Conservation (phyloP, 257 asterid species). For the Primulina tabacum region DNA sequence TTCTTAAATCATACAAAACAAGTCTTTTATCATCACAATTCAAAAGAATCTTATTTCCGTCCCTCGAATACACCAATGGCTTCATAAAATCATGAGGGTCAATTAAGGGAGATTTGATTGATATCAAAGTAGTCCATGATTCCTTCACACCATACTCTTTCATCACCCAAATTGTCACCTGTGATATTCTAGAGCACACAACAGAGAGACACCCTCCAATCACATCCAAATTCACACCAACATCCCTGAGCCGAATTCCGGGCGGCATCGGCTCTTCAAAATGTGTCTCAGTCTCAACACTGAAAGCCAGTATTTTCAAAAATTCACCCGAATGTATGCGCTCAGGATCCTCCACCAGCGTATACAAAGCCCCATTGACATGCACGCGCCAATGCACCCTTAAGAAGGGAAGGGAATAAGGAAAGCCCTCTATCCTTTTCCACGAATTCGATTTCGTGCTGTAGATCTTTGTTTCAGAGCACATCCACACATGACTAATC, state of each 20-base stretch:
- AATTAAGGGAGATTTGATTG: slow-evolving; percentile 10
- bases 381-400: slow-evolving; percentile 8
- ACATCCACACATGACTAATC: slow-evolving; percentile 31
- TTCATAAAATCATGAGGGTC: slow-evolving; percentile 16
- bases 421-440: slow-evolving; percentile 37
- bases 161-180: slow-evolving; percentile 37
- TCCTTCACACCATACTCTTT: slow-evolving; percentile 13
- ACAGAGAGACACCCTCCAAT: slow-evolving; percentile 33
- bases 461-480: slow-evolving; percentile 37
- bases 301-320: slow-evolving; percentile 25
- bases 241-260: neutral
- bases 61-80: slow-evolving; percentile 39
- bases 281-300: slow-evolving; percentile 28
- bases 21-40: slow-evolving; percentile 32
- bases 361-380: slow-evolving; percentile 34
- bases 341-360: slow-evolving; percentile 9
- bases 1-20: slow-evolving; percentile 37
- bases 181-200: neutral
- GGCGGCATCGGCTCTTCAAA: slow-evolving; percentile 17
- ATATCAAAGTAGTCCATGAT: slow-evolving; percentile 37
- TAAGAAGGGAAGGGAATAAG: slow-evolving; percentile 21
- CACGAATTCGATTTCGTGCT: slow-evolving; percentile 44
- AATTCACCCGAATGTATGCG: neutral
- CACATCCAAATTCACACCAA: slow-evolving; percentile 16
- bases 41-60: slow-evolving; percentile 38